Base-by-base conservation (phyloP, 805 yeast genomes). In the Nakazawaea anatomiae region DNA sequence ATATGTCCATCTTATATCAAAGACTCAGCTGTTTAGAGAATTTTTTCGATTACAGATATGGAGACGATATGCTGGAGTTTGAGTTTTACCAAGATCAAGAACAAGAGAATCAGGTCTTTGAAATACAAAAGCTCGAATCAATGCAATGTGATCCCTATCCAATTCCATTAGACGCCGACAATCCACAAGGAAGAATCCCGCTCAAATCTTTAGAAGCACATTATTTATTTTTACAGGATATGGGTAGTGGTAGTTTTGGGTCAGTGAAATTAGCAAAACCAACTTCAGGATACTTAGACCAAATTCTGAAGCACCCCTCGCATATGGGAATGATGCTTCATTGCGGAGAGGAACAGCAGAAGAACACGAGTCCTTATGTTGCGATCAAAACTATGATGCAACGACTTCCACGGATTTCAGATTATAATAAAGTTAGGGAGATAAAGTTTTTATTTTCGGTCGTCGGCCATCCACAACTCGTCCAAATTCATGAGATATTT, bases 351-450 rank as follows among this genome's bases (percentile, higher is more conserved):
- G 52, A 54, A 28, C 53, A 56, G 34, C 48, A 31, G 12, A n/a
- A 7, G 10, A 50, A 51, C n/a, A 53, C 55, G 14, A 44, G 61
- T 36, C 50, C 54, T 49, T 50, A 75, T 46, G 95, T 89, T 44
- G 98, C 98, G 2, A 79, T 91, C 49, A 91, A 91, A 63, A 82
- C 87, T 5, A 83, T 91, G 86, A 80, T 79, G 52, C 76, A 77
- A 53, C 70, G 75, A 52, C 63, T 83, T 44, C 63, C 72, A 3
- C 64, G 75, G n/a, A 65, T 83, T 43, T 79, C 77, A 51, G 83
- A 80, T 52, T 81, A 82, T 56, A 67, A 75, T 9, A 70, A 72
- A 51, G 82, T 83, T 6, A 83, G 85, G 57, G 96, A 87, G 63
- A 71, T 87, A 18, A 74, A 71, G 54, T 87, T 87, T 63, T 83